Conservation (phyloP, 345 rosid genomes). For the Clausena lansium region DNA sequence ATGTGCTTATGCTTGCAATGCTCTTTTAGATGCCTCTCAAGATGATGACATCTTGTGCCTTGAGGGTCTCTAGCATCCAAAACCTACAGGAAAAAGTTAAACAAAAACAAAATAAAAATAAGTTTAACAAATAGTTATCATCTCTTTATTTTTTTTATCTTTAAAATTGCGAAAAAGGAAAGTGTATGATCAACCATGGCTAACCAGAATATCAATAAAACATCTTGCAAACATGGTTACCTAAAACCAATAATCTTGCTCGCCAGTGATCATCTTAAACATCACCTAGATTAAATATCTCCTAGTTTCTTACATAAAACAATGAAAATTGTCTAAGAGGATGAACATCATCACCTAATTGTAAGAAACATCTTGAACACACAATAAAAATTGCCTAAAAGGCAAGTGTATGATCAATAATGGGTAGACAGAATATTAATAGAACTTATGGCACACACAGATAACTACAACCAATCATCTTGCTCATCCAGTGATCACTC, state of each 20-base stretch:
- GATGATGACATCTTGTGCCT: slow-evolving; percentile 87
- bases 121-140: background rate
- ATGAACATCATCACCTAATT: background rate
- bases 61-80: slow-evolving; percentile 96
- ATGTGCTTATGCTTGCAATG: slow-evolving; percentile 87
- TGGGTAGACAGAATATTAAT: background rate
- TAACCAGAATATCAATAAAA: background rate
- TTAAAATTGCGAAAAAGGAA: background rate
- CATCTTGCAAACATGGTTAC: background rate
- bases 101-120: slow-evolving; percentile 4
- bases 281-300: background rate
- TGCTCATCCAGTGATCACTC: background rate
- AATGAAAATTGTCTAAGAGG: background rate
- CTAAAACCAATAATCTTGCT: background rate
- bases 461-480: background rate
- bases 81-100: slow-evolving; percentile 46
- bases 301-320: background rate
- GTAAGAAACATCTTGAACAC: background rate
- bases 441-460: background rate
- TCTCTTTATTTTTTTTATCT: no score
- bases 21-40: slow-evolving; percentile 89
- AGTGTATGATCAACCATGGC: background rate
- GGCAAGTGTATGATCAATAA: background rate
- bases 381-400: background rate
- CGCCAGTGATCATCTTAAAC: background rate